Base-by-base conservation (phyloP, 1,284 basidiomycete genomes). In the Ustilago hordei region DNA sequence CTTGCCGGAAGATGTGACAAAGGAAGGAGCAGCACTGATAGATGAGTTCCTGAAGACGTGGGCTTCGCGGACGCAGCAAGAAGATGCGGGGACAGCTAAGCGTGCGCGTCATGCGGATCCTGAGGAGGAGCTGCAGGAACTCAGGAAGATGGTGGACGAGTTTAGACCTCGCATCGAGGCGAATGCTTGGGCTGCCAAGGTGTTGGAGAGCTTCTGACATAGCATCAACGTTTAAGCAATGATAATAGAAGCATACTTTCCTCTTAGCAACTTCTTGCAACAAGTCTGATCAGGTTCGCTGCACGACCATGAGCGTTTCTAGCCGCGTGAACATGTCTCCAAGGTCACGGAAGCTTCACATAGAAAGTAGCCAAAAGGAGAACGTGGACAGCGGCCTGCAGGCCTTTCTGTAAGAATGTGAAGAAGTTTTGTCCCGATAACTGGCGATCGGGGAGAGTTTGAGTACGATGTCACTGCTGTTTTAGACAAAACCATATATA, bases 11-110 rank as follows among this genome's bases (percentile, higher is more conserved):
- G 89, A 91, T 17, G 89, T 92, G 57, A 91, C 90, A 3, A 91
- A 93, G 57, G 90, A 92, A 76, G 95, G 95, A 1, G 91, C 95
- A 8, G 88, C 89, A 61, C 89, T 96, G 28, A 90, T 98, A 67
- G 91, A 95, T 81, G 89, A 92, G 36, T 90, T 98, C 79, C 89
- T 98, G 55, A 88, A 88, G 32, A 87, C 89, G n/a, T 96, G 95
- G 93, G 89, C 91, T 2, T 86, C 50, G 36, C 41, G 78, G 2
- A 64, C 38, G 17, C 48, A 31, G 48, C 23, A 50, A 15, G 32
- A n/a, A 7, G 43, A 77, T 13, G 58, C 48, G 19, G 13, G n/a
- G 36, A 52, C 36, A 13, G 32, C 55, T 1, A 68, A 76, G 56
- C 58, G 60, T 0, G 36, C 53, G 17, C 38, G 47, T 15, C 32